Evolutionary conservation across 2,329 filamentous ascomycete species (phyloP).

Genomic region (Scleromitrula shiraiana): DNA sequence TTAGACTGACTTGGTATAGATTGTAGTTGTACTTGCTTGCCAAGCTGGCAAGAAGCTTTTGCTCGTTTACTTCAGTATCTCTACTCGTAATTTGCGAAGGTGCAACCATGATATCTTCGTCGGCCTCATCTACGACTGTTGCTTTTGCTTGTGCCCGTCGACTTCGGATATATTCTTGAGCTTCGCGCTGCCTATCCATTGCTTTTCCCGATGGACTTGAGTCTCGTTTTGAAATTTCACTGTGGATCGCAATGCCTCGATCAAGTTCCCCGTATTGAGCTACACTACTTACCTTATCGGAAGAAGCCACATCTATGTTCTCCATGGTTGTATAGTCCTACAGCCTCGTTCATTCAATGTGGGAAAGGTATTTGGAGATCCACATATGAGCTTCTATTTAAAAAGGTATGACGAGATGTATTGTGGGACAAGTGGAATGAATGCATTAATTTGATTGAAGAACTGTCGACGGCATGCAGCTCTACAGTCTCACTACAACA

Average conservation of each 20-base stretch:
- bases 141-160: slow-evolving; percentile 8
- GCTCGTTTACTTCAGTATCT: slow-evolving; percentile 9
- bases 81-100: slow-evolving; percentile 1
- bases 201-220: slow-evolving; percentile 5
- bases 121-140: slow-evolving; percentile 1
- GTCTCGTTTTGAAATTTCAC: slow-evolving; percentile 1
- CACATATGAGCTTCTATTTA: background rate
- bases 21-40: slow-evolving; percentile 10
- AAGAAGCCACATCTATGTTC: slow-evolving; percentile 7
- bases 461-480: background rate
- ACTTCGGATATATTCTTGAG: slow-evolving; percentile 10
- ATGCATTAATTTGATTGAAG: background rate
- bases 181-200: slow-evolving; percentile 9
- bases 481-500: slow-evolving; percentile 7
- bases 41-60: slow-evolving; percentile 6
- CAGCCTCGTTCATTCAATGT: slow-evolving; percentile 5
- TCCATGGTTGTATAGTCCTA: slow-evolving; percentile 6
- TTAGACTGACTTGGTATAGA: slow-evolving; percentile 7
- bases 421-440: background rate
- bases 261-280: slow-evolving; percentile 4
- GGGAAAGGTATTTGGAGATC: background rate
- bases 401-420: slow-evolving; percentile 4
- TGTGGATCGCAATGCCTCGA: slow-evolving; percentile 3
- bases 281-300: slow-evolving; percentile 7
- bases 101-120: background rate